A percentile compares a stretch with the other conserved stretches of the same genome.
These are phyloP conservation scores for Talaromyces rugulosus DNA, from an alignment of 2,329 filamentous ascomycete species.

Conservation along the genomic window DNA sequence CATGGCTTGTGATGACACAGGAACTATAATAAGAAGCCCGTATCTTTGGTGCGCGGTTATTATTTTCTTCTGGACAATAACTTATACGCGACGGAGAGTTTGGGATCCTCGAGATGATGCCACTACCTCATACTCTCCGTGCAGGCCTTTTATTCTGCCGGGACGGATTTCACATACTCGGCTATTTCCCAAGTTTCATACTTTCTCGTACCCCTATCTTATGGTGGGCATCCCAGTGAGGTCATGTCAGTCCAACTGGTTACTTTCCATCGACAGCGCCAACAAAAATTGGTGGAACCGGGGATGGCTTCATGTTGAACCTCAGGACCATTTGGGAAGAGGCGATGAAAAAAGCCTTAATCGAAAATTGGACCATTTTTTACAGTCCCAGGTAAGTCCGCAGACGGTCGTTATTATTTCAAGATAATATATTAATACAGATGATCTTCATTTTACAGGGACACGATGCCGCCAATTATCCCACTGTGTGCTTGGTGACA, in stretches of 20 bases:
- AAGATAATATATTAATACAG: neutral
- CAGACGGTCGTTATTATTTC: neutral
- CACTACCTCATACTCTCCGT: too few species aligned
- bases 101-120: too few species aligned
- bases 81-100: too few species aligned
- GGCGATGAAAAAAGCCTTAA: neutral
- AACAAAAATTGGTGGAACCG: slow-evolving; percentile 2
- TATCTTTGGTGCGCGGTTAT: too few species aligned
- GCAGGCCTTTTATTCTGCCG: neutral
- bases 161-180: slow-evolving; percentile 6
- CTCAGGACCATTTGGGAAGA: slow-evolving; percentile 4
- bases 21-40: too few species aligned
- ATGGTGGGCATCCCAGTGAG: slow-evolving; percentile 1
- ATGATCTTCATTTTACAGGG: neutral
- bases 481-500: slow-evolving; percentile 7
- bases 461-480: neutral
- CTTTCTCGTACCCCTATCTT: slow-evolving; percentile 1
- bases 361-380: neutral
- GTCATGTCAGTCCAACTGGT: slow-evolving; percentile 1
- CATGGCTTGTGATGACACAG: too few species aligned
- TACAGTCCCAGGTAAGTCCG: neutral
- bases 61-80: too few species aligned
- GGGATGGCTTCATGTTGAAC: slow-evolving; percentile 7
- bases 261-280: neutral
- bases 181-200: neutral